phyloP scores from a whole-genome alignment of 768 basidiomycete genomes.

The Xerocomellus chrysenteron region DNA sequence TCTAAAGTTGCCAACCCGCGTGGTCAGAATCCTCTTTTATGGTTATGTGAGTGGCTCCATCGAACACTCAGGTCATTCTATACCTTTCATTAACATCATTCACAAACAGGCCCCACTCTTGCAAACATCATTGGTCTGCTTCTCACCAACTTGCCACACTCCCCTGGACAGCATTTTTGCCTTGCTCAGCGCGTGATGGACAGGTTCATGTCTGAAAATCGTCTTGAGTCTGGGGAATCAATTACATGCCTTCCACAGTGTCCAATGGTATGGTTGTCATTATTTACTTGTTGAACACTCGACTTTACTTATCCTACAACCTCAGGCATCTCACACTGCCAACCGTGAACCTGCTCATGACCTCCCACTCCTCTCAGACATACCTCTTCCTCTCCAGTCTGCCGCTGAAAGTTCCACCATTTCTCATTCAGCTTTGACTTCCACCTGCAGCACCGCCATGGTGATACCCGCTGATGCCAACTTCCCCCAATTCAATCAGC shows the following conservation, averaged over 20 bases:
- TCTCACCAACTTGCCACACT: background rate
- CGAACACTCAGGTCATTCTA: too few species aligned
- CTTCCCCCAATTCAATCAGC: background rate
- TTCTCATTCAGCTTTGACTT: too few species aligned
- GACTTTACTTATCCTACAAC: too few species aligned
- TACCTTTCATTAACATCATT: too few species aligned
- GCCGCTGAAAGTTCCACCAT: too few species aligned
- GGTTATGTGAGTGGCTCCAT: background rate
- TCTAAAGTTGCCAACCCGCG: background rate
- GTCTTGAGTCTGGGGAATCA: background rate
- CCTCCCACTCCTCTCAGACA: background rate
- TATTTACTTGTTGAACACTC: too few species aligned
- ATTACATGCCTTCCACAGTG: background rate
- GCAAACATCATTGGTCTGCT: background rate
- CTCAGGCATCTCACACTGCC: too few species aligned
- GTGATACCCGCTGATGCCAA: too few species aligned
- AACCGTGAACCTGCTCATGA: too few species aligned
- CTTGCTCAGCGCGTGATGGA: background rate
- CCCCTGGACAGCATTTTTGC: background rate
- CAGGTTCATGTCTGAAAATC: background rate
- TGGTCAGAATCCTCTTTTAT: background rate
- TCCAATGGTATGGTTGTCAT: background rate
- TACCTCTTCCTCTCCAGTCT: background rate
- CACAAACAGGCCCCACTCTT: background rate
- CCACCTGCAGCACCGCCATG: too few species aligned